These are phyloP conservation scores for Shiraia sp. DNA, from an alignment of 2,329 filamentous ascomycete species.

Conservation along the genomic window DNA sequence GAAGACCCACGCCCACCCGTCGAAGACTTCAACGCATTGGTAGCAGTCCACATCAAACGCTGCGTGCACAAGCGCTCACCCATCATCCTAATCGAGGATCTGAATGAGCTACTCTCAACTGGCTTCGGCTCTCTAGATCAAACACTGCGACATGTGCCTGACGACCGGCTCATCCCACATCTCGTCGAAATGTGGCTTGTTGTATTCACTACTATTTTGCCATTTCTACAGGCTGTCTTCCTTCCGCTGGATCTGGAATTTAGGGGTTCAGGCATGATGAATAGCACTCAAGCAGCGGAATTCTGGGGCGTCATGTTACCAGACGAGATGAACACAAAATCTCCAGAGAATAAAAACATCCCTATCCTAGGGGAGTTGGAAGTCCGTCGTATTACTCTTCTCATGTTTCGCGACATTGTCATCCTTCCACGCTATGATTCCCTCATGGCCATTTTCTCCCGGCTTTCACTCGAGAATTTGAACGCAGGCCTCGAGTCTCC, in stretches of 20 bases:
- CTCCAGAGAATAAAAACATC: conserved; percentile 47
- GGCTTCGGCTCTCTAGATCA: conserved; percentile 88
- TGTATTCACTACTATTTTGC: conserved; percentile 86
- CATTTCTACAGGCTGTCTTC: conserved; percentile 95
- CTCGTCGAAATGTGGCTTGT: conserved; percentile 94
- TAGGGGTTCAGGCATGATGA: conserved; percentile 82
- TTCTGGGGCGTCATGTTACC: conserved; percentile 78
- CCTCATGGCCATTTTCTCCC: conserved; percentile 86
- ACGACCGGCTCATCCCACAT: conserved; percentile 86
- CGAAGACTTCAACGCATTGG: conserved; percentile 80
- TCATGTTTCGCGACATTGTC: conserved; percentile 84
- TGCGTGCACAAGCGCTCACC: conserved; percentile 75
- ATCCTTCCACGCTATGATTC: conserved; percentile 87
- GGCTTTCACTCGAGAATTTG: conserved; percentile 79
- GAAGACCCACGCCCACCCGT: conserved; percentile 79
- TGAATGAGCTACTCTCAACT: conserved; percentile 73
- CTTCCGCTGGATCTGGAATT: conserved; percentile 92
- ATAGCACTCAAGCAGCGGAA: conserved; percentile 75
- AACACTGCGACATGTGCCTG: conserved; percentile 74
- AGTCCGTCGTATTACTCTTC: conserved; percentile 84
- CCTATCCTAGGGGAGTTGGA: conserved; percentile 66
- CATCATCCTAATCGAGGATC: conserved; percentile 72
- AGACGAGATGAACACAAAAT: conserved; percentile 52
- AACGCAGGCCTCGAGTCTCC: conserved; percentile 49
- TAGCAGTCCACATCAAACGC: conserved; percentile 76